phyloP scores from a whole-genome alignment of 345 rosid species.

The Rhodamnia rubescens region DNA sequence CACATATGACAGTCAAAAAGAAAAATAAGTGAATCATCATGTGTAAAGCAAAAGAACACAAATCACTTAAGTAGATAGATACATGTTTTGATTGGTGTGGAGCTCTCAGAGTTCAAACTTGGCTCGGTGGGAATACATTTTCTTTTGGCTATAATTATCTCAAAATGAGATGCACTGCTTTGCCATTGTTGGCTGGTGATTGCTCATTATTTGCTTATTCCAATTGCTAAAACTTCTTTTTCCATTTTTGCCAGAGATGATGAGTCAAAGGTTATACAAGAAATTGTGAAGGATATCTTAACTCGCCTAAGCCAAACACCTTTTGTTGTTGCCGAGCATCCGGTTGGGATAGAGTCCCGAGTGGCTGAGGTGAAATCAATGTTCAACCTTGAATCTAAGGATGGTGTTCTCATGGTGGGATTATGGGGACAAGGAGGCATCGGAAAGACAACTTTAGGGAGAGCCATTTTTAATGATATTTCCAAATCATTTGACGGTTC shows the following conservation, averaged over 20 bases:
- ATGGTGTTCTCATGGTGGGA: neutral
- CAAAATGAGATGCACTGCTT: neutral
- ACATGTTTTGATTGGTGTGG: neutral
- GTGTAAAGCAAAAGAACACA: neutral
- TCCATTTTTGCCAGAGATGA: neutral
- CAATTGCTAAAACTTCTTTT: neutral
- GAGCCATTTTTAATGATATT: neutral
- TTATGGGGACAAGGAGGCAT: neutral
- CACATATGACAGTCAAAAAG: too few species aligned
- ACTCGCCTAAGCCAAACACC: neutral
- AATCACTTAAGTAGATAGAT: neutral
- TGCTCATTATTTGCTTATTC: neutral
- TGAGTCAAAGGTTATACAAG: neutral
- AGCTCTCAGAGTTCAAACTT: neutral
- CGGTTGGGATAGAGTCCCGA: neutral
- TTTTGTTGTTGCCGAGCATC: neutral
- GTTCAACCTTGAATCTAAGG: neutral
- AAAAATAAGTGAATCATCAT: neutral
- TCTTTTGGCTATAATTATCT: neutral
- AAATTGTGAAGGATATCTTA: neutral
- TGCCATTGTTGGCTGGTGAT: neutral
- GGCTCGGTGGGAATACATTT: neutral
- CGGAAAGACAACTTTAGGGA: neutral
- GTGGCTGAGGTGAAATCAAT: accelerated
- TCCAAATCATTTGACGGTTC: neutral